Evolutionary conservation across 176 grass and related monocot species (phyloP).

Genomic region (Poa annua): DNA sequence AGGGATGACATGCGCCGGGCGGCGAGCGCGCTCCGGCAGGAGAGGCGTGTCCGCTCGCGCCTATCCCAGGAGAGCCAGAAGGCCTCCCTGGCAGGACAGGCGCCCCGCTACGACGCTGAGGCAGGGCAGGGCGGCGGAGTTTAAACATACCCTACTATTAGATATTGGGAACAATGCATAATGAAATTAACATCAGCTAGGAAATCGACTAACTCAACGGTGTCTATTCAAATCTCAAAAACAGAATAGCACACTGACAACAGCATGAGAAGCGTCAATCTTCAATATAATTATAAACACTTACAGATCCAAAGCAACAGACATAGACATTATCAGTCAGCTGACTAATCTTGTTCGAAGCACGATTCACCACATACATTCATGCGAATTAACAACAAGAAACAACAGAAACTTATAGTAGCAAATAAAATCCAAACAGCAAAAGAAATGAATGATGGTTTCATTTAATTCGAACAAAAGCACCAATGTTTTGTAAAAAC

Average conservation of each 20-base stretch:
- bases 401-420: conserved; percentile 4
- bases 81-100: too few relatives aligned
- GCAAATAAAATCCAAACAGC: background rate
- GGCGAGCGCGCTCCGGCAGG: too few relatives aligned
- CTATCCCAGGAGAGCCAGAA: too few relatives aligned
- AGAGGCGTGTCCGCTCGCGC: too few relatives aligned
- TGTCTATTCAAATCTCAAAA: background rate
- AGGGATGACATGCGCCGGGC: too few relatives aligned
- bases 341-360: conserved; percentile 84
- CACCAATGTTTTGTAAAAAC: background rate
- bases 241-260: background rate
- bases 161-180: background rate
- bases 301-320: conserved; percentile 95
- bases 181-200: background rate
- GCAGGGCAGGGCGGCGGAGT: too few relatives aligned
- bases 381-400: conserved; percentile 45
- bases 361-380: conserved; percentile 88
- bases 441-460: background rate
- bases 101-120: too few relatives aligned
- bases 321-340: conserved; percentile 90
- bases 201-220: background rate
- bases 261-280: background rate
- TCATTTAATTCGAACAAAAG: background rate
- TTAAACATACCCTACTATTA: background rate
- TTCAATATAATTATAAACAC: background rate